phyloP scores from a whole-genome alignment of 345 rosid species.

The Conringia planisiliqua region DNA sequence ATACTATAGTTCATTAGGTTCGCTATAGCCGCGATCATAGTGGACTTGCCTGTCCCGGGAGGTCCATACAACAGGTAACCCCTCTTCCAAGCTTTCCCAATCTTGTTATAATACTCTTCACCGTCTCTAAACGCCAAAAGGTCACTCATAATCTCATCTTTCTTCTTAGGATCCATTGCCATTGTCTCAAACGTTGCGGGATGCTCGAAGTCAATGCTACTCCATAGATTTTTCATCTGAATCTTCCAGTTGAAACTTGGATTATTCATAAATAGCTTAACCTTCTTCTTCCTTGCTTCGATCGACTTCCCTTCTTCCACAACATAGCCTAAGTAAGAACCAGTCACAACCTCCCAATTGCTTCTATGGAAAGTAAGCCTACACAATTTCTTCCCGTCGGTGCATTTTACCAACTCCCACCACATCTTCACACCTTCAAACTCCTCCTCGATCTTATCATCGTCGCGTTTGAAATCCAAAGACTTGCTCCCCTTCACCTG shows the following conservation, averaged over 20 bases:
- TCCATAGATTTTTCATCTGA: constrained; percentile 25
- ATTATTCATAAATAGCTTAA: constrained; percentile 49
- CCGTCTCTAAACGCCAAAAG: constrained; percentile 31
- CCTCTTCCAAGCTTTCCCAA: constrained; percentile 47
- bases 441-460: constrained; percentile 10
- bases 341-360: constrained; percentile 37
- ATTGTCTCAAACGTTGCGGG: constrained; percentile 40
- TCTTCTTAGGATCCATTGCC: constrained; percentile 38
- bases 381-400: not conserved
- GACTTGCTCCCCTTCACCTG: constrained; percentile 1
- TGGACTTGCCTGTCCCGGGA: constrained; percentile 45
- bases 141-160: constrained; percentile 32
- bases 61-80: constrained; percentile 45
- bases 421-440: constrained; percentile 17
- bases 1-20: constrained; percentile 37
- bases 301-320: constrained; percentile 45
- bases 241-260: constrained; percentile 15
- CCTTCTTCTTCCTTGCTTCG: constrained; percentile 38
- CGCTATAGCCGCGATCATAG: constrained; percentile 44
- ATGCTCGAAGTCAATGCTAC: constrained; percentile 32
- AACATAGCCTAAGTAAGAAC: constrained; percentile 40
- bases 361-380: constrained; percentile 44
- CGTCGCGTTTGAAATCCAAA: constrained; percentile 15
- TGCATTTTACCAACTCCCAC: constrained; percentile 9
- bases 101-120: constrained; percentile 37